Percentiles rank a stretch among this genome's conserved stretches.
Evolutionary conservation across 202 grass and related monocot genomes (phyloP).

Genomic region (Brachypodium distachyon): DNA sequence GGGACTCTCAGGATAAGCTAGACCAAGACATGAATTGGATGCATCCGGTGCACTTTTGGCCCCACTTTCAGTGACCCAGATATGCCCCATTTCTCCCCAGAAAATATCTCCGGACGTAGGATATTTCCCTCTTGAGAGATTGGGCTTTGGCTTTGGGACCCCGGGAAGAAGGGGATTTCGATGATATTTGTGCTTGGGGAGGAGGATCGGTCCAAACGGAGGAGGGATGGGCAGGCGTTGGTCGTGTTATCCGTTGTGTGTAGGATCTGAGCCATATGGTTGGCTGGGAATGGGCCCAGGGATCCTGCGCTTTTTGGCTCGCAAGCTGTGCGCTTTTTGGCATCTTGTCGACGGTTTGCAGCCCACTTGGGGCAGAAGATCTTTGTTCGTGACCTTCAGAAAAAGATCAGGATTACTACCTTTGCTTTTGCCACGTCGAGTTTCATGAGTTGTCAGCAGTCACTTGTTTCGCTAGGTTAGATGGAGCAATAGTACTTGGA

Average conservation of each 20-base stretch:
- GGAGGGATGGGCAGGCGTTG: background rate
- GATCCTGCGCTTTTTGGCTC: conserved; percentile 14
- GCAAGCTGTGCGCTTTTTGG: background rate
- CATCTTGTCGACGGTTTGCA: background rate
- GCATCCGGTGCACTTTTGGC: conserved; percentile 22
- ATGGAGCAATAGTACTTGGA: too few species aligned
- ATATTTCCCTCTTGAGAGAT: conserved; percentile 41
- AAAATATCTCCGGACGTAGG: conserved; percentile 22
- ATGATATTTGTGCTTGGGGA: conserved; percentile 16
- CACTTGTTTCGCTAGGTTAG: background rate
- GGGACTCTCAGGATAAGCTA: background rate
- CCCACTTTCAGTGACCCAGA: conserved; percentile 6
- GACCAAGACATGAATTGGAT: conserved; percentile 10
- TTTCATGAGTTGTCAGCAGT: background rate
- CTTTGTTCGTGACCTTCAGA: background rate
- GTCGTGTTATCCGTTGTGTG: conserved; percentile 10
- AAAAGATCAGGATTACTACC: background rate
- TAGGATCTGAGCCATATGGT: conserved; percentile 18
- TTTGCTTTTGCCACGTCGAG: too few species aligned
- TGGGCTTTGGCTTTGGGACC: background rate
- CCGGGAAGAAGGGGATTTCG: background rate
- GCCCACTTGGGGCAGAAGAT: background rate
- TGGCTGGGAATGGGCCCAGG: conserved; percentile 23
- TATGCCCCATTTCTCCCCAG: background rate
- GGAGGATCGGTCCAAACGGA: background rate